Percentiles rank a stretch among this genome's conserved stretches.
Conservation (phyloP, 106 monocot species). For the Alisma plantagoaquatica region DNA sequence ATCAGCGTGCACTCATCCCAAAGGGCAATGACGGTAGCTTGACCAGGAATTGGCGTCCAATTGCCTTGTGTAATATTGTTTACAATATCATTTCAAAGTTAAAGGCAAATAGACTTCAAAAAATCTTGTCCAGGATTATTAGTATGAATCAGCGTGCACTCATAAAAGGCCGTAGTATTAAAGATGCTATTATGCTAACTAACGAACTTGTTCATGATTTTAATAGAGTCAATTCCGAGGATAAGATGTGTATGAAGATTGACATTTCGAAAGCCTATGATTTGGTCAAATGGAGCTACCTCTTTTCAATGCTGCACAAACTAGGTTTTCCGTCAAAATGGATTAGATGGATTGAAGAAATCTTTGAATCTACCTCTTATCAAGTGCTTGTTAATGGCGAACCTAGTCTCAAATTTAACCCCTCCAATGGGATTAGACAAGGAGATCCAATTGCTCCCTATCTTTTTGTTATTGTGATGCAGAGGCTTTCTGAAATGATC, state of each 20-base stretch:
- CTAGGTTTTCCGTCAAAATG: too few relatives aligned
- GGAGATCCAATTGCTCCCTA: too few relatives aligned
- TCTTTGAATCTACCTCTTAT: too few relatives aligned
- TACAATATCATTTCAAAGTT: background rate
- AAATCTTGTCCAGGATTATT: background rate
- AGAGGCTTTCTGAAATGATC: too few relatives aligned
- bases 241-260: background rate
- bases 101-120: background rate
- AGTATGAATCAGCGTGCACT: background rate
- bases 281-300: background rate
- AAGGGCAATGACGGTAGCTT: too few relatives aligned
- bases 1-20: too few relatives aligned
- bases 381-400: too few relatives aligned
- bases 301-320: too few relatives aligned
- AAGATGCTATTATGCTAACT: background rate
- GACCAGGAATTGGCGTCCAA: background rate
- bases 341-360: too few relatives aligned
- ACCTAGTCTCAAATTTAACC: too few relatives aligned
- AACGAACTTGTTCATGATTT: background rate
- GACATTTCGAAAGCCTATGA: slow-evolving; percentile 1
- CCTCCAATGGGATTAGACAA: too few relatives aligned
- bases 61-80: background rate
- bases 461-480: too few relatives aligned
- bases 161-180: background rate
- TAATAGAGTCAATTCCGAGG: background rate